These are phyloP conservation scores for thale cress (Arabidopsis thaliana) DNA, from an alignment of 345 rosid species.

Conservation along the genomic window TAIR10.1 NC_003070.9:2341001-2341500, in stretches of 20 bases:
- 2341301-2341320: not conserved
- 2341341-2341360: not conserved
- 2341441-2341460: not conserved
- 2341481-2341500: not conserved
- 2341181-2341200: not conserved
- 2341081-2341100: conserved; percentile 2
- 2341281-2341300: not conserved
- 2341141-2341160: not conserved
- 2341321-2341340: not conserved
- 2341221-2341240: not conserved
- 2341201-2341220: not conserved
- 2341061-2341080: conserved; percentile 24
- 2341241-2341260: not conserved
- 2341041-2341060: conserved; percentile 4
- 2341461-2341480: conserved; percentile 19
- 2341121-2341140: not conserved
- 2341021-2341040: conserved; percentile 14
- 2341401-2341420: not conserved
- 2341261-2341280: not conserved
- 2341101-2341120: not conserved
- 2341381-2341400: not conserved
- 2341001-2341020: conserved; percentile 15
- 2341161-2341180: not conserved
- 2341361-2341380: not conserved
- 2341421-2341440: not conserved